These are phyloP conservation scores for Suillus plorans DNA, from an alignment of 768 basidiomycete species.

Conservation along the genomic window DNA sequence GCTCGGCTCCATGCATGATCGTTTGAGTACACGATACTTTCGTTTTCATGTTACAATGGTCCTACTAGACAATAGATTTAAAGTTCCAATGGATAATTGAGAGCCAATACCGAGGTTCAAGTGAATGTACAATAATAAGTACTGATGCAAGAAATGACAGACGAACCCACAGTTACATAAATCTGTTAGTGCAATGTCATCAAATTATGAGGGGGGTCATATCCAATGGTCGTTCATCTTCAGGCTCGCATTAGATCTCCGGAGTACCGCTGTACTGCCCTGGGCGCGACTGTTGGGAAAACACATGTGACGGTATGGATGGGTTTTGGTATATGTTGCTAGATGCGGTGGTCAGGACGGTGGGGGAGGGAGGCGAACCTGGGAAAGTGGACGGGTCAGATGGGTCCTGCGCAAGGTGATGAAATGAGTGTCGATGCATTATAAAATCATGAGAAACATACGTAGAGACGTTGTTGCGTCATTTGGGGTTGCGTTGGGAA, in stretches of 20 bases:
- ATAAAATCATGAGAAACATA: constrained; percentile 16
- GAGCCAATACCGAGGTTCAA: neutral
- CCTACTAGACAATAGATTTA: neutral
- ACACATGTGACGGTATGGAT: constrained; percentile 10
- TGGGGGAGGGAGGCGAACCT: constrained; percentile 20
- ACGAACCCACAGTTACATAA: neutral
- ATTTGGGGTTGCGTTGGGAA: constrained; percentile 16
- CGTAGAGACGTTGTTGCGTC: constrained; percentile 29
- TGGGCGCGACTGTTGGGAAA: constrained; percentile 14
- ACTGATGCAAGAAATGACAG: neutral
- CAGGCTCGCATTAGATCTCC: constrained; percentile 17
- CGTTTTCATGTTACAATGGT: neutral
- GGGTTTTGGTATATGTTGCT: constrained; percentile 8
- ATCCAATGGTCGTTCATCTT: neutral
- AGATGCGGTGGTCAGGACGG: constrained; percentile 9
- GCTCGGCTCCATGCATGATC: neutral
- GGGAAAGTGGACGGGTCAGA: constrained; percentile 40
- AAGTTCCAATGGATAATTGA: neutral
- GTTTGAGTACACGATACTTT: neutral
- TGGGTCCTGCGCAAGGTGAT: constrained; percentile 27
- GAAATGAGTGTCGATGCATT: neutral
- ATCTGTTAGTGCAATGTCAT: neutral
- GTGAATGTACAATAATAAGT: neutral
- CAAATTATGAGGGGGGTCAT: neutral
- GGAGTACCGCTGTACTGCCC: constrained; percentile 24